Base-by-base conservation (phyloP, 2,329 filamentous ascomycete genomes). In the Coniochaeta prunicola region DNA sequence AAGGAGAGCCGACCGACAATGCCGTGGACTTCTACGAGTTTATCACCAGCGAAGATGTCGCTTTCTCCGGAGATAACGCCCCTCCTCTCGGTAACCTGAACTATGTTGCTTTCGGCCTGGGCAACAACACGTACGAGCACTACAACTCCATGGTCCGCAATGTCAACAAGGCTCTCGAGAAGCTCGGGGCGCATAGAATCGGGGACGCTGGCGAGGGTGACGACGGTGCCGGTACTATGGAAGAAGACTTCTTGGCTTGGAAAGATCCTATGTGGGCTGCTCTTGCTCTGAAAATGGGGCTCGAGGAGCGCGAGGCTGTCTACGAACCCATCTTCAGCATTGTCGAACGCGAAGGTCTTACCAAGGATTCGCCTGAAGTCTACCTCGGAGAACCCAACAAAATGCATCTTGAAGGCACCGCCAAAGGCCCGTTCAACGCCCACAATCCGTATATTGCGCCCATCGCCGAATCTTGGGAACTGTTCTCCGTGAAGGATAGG, bases 21-120 rank as follows among this genome's bases (percentile, higher is more conserved):
- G 94, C 96, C 7, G 94, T 97, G 63, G 94, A 99, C 67, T 99
- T 99, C 78, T 97, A 96, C 78, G 94, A 99, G 73, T 97, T 97
- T 76, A 83, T 97, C 69, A 90, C 84, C 56, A 84, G 83, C 64
- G 92, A 97, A 19, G 91, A 94, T 59, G 80, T 88, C 59, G 77
- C 84, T 65, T 97, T 97, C 76, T 90, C 89, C 65, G 85, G 92
- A 69, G 84, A 86, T 67, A 76, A 74, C 53, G 89, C 93, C 24
- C 83, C 88, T 62, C 84, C 93, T 56, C 84, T 99, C 58, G 80
- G 77, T 57, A 92, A 91, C 68, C 83, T 99, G 70, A 93, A 92
- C 73, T 99, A 92, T 71, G 92, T 99, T 69, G 84, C 92, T 59
- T 99, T 99, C 69, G 94, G 94, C 69, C 86, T 99, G 40, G 94